Conservation (phyloP, 1,139 yeast genomes). For the Sugiyamaella sp. region DNA sequence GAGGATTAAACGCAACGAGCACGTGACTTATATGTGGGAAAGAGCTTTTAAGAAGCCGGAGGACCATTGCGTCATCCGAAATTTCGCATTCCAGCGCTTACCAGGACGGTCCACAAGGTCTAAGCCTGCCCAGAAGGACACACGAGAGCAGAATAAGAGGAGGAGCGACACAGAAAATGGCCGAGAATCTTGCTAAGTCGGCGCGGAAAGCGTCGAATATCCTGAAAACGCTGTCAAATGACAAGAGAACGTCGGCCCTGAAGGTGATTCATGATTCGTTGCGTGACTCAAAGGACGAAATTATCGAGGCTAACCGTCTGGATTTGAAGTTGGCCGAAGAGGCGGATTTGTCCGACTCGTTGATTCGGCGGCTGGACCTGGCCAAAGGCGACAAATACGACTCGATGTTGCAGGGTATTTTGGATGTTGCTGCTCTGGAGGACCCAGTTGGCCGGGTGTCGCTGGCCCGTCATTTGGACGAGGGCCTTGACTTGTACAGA, state of each 20-base stretch:
- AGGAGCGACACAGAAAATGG: slow-evolving; percentile 42
- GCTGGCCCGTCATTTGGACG: slow-evolving; percentile 81
- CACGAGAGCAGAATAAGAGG: not conserved
- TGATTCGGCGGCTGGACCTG: slow-evolving; percentile 82
- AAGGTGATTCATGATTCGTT: slow-evolving; percentile 72
- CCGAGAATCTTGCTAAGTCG: slow-evolving; percentile 74
- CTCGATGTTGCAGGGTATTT: slow-evolving; percentile 89
- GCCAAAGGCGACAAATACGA: slow-evolving; percentile 84
- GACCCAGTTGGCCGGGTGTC: slow-evolving; percentile 92
- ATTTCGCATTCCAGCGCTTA: no score
- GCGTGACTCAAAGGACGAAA: slow-evolving; percentile 56
- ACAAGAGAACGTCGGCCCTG: slow-evolving; percentile 73
- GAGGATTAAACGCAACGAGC: no score
- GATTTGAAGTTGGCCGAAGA: slow-evolving; percentile 73
- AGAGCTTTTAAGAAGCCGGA: slow-evolving; percentile 7
- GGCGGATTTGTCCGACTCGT: slow-evolving; percentile 62
- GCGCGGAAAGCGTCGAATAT: slow-evolving; percentile 81
- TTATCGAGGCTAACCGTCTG: slow-evolving; percentile 68
- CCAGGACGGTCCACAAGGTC: no score
- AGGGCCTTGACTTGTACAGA: slow-evolving; percentile 77
- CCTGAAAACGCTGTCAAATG: slow-evolving; percentile 74
- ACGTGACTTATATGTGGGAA: no score
- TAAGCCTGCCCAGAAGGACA: no score
- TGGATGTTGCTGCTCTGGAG: slow-evolving; percentile 83
- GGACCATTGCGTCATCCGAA: slow-evolving; percentile 15